Conservation (phyloP, 2,329 filamentous ascomycete genomes). For the Fusarium sp. region DNA sequence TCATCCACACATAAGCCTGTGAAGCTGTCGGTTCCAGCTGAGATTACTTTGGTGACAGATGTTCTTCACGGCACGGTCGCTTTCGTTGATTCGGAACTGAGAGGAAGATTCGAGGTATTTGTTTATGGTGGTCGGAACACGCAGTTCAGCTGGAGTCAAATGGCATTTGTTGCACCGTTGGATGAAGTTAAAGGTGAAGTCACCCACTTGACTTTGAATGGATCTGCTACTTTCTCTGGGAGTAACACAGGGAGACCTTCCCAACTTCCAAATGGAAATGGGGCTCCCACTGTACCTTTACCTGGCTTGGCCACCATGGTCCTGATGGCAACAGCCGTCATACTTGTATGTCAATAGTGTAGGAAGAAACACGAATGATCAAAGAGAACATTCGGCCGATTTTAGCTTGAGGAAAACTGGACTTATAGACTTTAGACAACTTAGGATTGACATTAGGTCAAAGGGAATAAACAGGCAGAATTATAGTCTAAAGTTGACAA, state of each 20-base stretch:
- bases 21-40: not conserved
- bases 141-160: conserved; percentile 27
- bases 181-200: not conserved
- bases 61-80: conserved; percentile 2
- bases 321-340: not conserved
- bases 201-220: not conserved
- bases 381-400: not conserved
- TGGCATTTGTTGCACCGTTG: conserved; percentile 22
- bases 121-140: conserved; percentile 23
- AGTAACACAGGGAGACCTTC: accelerated
- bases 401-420: not conserved
- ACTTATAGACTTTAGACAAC: not conserved
- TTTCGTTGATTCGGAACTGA: not conserved
- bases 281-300: not conserved
- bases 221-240: not conserved
- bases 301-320: accelerated
- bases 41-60: not conserved
- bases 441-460: not conserved
- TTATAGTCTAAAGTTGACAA: not conserved
- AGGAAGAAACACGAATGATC: not conserved
- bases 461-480: not conserved
- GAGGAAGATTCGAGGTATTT: conserved; percentile 20
- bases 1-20: conserved; percentile 17
- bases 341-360: not conserved
- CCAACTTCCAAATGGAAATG: not conserved